Conservation (phyloP, 495 filamentous ascomycete species). For the Hyaloscypha finlandica region DNA sequence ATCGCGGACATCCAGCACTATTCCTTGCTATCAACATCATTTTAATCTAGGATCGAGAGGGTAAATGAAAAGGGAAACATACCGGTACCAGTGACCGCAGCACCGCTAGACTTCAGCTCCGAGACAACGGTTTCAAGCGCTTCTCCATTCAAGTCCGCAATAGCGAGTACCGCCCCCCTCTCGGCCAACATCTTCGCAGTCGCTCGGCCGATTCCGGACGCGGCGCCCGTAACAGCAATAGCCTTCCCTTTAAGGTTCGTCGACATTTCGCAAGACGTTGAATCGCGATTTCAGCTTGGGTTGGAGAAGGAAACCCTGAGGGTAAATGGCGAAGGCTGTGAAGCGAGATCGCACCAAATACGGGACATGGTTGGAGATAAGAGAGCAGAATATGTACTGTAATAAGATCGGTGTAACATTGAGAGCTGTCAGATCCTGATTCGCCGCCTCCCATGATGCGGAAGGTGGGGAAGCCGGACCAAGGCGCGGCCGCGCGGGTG, state of each 20-base stretch:
- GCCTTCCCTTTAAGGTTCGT: conserved; percentile 34
- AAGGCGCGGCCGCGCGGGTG: no score
- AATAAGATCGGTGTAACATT: no score
- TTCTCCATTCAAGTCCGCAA: conserved; percentile 37
- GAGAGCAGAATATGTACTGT: no score
- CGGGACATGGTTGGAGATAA: no score
- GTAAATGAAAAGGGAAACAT: neutral
- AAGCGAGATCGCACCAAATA: no score
- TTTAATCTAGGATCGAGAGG: neutral
- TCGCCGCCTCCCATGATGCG: no score
- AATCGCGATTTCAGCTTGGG: no score
- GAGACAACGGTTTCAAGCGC: neutral
- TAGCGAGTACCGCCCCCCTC: conserved; percentile 43
- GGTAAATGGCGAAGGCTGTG: no score
- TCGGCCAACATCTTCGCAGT: conserved; percentile 44
- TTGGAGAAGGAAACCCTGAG: no score
- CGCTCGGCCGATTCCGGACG: conserved; percentile 52
- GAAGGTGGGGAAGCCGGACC: no score
- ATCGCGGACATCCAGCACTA: conserved; percentile 40
- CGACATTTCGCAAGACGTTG: neutral
- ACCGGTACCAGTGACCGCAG: neutral
- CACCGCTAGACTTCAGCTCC: neutral
- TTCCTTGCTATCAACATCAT: neutral
- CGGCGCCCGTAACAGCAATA: conserved; percentile 52
- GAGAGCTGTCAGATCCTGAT: no score